Percentiles rank a stretch among this genome's conserved stretches.
Evolutionary conservation across 2,329 filamentous ascomycete genomes (phyloP).

Genomic region (Exophiala sp.): DNA sequence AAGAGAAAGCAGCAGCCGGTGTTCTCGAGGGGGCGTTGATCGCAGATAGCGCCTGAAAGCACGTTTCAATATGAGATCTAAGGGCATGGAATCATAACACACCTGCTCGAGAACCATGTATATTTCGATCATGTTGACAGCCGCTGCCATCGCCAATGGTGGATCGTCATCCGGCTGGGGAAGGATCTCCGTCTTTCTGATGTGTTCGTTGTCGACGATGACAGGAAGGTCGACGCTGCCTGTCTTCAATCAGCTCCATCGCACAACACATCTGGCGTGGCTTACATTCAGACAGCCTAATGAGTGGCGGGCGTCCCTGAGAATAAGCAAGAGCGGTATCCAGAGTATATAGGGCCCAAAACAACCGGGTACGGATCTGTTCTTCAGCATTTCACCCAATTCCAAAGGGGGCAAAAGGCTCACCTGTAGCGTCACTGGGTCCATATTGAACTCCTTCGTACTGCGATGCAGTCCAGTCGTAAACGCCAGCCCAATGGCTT

Average conservation of each 20-base stretch:
- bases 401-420: not conserved
- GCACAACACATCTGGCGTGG: not conserved
- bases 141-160: conserved; percentile 11
- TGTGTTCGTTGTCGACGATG: conserved; percentile 11
- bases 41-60: conserved; percentile 4
- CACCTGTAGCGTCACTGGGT: conserved; percentile 10
- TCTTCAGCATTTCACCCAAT: not conserved
- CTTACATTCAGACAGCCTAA: conserved; percentile 10
- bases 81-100: not conserved
- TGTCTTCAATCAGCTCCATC: not conserved
- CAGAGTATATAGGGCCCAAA: conserved; percentile 10
- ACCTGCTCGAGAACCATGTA: conserved; percentile 13
- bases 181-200: conserved; percentile 12
- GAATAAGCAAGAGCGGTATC: conserved; percentile 11
- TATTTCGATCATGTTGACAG: conserved; percentile 13
- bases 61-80: not conserved
- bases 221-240: conserved; percentile 12
- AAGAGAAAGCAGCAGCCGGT: conserved; percentile 5
- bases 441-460: conserved; percentile 13
- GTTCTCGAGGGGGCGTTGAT: conserved; percentile 12
- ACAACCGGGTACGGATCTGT: conserved; percentile 12
- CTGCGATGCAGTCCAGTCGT: conserved; percentile 11
- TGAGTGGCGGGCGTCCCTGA: conserved; percentile 10
- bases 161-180: conserved; percentile 9
- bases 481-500: conserved; percentile 9